Evolutionary conservation across 352 stramenopile genomes (phyloP), one percentile per base, ranked within the genome.

Genomic region (Paralagenidium karlingii): DNA sequence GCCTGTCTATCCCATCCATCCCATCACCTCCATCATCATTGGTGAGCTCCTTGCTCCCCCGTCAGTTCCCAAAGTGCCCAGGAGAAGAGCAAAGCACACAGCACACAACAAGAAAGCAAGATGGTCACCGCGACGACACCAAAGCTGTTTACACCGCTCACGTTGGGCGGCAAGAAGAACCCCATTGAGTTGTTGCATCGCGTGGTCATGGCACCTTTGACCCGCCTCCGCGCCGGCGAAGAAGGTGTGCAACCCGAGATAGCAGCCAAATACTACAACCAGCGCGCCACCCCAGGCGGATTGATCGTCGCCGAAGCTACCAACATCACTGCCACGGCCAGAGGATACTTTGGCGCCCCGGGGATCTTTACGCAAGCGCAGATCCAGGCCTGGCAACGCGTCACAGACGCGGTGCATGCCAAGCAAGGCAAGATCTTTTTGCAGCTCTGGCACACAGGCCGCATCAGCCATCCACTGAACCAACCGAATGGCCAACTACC

Each of bases 391-490:
- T 88, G 74, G 74, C 71, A 82, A 38, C 49, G 45, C 15, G 51
- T 86, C 10, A 73, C 64, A 0, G 45, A 77, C 6, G 50, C 57
- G 0, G 82, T 96, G 20, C 84, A 96, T 45, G 56, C 49, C 8
- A 82, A 86, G 28, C 58, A 60, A 16, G 76, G 66, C 44, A 64
- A 69, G 28, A 93, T 94, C 34, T 86, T 78, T 36, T 34, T 65
- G 12, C 81, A 96, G 53, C 51, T 95, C 8, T 94, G 81, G 81
- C 81, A 96, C 51, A 65, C 66, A 8, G 84, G 82, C 20, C 66
- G 82, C 20, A 50, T 68, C 24, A 48, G 63, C 9, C 77, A 96
- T 49, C 58, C 63, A 9, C 44, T 59, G 6, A 71, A 68, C 37
- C 71, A 86, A 50, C 59, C 58, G 16, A 60, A 64, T 27, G 66